These are phyloP conservation scores for Citrus mangshanensis DNA, from an alignment of 345 rosid genomes.

Conservation along the genomic window DNA sequence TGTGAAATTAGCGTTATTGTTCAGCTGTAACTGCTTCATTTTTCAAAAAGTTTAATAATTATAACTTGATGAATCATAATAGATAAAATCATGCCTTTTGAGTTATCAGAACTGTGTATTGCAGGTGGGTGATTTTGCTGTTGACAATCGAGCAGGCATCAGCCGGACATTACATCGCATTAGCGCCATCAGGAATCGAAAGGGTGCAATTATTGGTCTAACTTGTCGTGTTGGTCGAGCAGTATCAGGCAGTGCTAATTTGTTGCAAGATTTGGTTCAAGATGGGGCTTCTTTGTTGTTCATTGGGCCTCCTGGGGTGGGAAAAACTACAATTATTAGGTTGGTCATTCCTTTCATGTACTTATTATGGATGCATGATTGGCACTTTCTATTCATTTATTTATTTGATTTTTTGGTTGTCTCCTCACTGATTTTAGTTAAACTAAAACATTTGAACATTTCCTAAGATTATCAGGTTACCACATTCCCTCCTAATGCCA, in stretches of 20 bases:
- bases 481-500: background rate
- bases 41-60: background rate
- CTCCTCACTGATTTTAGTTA: background rate
- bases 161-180: slow-evolving; percentile 85
- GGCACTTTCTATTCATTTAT: background rate
- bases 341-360: slow-evolving; percentile 13
- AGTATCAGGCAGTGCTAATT: slow-evolving; percentile 72
- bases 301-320: slow-evolving; percentile 96
- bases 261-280: slow-evolving; percentile 68
- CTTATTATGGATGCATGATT: slow-evolving; percentile 2
- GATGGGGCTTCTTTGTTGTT: slow-evolving; percentile 82
- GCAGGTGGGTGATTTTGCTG: slow-evolving; percentile 86
- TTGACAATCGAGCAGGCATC: slow-evolving; percentile 91
- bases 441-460: background rate
- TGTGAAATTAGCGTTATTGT: background rate
- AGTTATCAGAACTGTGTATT: slow-evolving; percentile 7
- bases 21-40: background rate
- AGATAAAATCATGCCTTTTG: background rate
- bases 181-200: slow-evolving; percentile 82
- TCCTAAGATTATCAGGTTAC: background rate
- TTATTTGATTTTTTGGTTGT: background rate
- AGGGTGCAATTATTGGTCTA: slow-evolving; percentile 70
- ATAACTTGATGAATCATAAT: background rate
- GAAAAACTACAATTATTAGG: slow-evolving; percentile 96
- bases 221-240: slow-evolving; percentile 96